Conservation (phyloP, 139 green algal genomes). For the Pleodorina starrii region DNA sequence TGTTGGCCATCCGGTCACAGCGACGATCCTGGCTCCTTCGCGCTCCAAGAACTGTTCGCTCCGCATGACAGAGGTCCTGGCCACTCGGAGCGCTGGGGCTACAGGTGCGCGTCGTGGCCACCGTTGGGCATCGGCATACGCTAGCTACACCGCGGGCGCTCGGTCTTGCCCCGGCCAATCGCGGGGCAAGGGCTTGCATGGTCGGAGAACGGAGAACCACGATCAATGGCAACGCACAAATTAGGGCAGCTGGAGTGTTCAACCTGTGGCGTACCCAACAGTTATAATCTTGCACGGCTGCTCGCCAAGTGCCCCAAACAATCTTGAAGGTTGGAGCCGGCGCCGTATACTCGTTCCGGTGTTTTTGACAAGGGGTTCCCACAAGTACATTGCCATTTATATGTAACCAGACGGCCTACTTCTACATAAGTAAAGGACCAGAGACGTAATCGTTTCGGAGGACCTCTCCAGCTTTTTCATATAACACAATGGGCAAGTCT, state of each 20-base stretch:
- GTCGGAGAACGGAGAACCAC: not conserved
- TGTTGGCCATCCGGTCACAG: not conserved
- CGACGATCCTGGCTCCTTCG: not conserved
- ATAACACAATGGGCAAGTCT: conserved; percentile 51
- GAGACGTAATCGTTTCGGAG: too few species aligned
- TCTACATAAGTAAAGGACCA: too few species aligned
- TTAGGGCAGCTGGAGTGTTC: too few species aligned
- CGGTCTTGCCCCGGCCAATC: not conserved
- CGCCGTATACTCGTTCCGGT: conserved; percentile 17
- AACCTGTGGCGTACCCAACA: too few species aligned
- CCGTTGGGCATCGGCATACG: not conserved
- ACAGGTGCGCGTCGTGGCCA: not conserved
- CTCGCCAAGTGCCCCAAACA: too few species aligned
- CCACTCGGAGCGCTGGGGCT: not conserved
- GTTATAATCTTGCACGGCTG: too few species aligned
- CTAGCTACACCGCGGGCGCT: not conserved
- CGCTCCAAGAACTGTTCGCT: not conserved
- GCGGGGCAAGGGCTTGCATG: conserved; percentile 34
- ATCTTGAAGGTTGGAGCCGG: conserved; percentile 2
- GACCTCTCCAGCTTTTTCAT: too few species aligned
- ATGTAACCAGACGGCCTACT: too few species aligned
- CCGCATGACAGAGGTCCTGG: not conserved
- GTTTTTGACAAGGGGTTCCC: not conserved
- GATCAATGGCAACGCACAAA: too few species aligned
- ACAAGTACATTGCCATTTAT: not conserved